A percentile compares a stretch with the other conserved stretches of the same genome.
These are phyloP conservation scores for Psilocybe sp. DNA, from an alignment of 768 basidiomycete species.

Conservation along the genomic window DNA sequence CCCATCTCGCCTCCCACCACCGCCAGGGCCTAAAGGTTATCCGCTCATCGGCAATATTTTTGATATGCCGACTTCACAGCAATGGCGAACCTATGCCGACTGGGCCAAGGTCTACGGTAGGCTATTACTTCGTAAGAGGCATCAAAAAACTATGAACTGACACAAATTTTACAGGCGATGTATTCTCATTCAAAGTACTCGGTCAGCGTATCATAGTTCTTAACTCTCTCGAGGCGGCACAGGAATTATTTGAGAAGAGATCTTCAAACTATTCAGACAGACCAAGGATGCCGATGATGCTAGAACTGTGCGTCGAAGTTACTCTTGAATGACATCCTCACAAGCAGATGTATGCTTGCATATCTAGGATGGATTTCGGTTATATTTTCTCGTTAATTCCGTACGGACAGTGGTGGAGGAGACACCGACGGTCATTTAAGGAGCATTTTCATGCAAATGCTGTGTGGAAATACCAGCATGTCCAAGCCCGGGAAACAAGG, in stretches of 20 bases:
- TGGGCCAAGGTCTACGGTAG: slow-evolving; percentile 30
- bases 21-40: slow-evolving; percentile 30
- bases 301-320: slow-evolving; percentile 44
- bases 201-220: slow-evolving; percentile 40
- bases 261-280: too few species aligned
- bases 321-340: too few species aligned
- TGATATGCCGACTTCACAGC: slow-evolving; percentile 21
- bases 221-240: too few species aligned
- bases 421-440: slow-evolving; percentile 48
- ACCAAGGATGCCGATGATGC: too few species aligned
- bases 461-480: slow-evolving; percentile 38
- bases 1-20: slow-evolving; percentile 14
- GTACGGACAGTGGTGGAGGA: slow-evolving; percentile 37
- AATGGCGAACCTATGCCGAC: slow-evolving; percentile 27
- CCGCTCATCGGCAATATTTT: slow-evolving; percentile 28
- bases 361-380: slow-evolving; percentile 20
- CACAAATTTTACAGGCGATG: slow-evolving; percentile 37
- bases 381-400: slow-evolving; percentile 48
- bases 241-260: too few species aligned
- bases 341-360: neutral
- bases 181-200: slow-evolving; percentile 49
- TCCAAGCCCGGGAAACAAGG: slow-evolving; percentile 41
- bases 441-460: slow-evolving; percentile 44
- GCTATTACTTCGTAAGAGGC: too few species aligned
- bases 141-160: neutral